Base-by-base conservation (phyloP, 169 alveolate species). In the Plasmodium yoelii region DNA sequence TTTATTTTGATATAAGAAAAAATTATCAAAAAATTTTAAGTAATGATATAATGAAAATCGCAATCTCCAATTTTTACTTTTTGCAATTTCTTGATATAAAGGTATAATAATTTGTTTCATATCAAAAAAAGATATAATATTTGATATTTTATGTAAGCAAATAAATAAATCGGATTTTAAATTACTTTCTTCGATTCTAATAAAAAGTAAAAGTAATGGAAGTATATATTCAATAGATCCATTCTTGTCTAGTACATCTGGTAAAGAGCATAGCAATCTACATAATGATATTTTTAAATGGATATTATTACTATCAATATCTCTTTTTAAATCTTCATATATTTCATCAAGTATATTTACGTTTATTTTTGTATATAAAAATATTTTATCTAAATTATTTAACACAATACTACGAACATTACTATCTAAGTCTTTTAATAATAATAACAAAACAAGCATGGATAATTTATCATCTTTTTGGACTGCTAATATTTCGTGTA, bases 41-140 rank as follows among this genome's bases (percentile, higher is more conserved):
- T 71, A 70, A 44, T 86, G 24, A 61, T 24, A 86, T 70, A 86
- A 69, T 9, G 87, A 69, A 70, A 39, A 65, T 72, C 87, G 19
- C 47, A 86, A 59, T 57, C 91, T 69, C 91, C 91, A 86, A 51
- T 86, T 86, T 53, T 51, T 86, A 59, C 70, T 86, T 70, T 86
- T 86, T 15, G 60, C 68, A 70, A 86, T 86, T 86, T 86, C 91
- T 24, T 68, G 64, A 70, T 77, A 57, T 65, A 86, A 39, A 12
- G 91, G 91, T 34, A 86, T 86, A n/a, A 86, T 86, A 5, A 86
- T 86, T 86, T 86, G 91, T 69, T 86, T 86, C 91, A 86, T 86
- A 86, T 86, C 91, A 57, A 86, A 68, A 70, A 44, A 86, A 28
- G 91, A 86, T 28, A 86, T 86, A 57, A 69, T 67, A 61, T 71